These are phyloP conservation scores for Elasticomyces elasticus DNA, from an alignment of 495 filamentous ascomycete genomes.

Conservation along the genomic window DNA sequence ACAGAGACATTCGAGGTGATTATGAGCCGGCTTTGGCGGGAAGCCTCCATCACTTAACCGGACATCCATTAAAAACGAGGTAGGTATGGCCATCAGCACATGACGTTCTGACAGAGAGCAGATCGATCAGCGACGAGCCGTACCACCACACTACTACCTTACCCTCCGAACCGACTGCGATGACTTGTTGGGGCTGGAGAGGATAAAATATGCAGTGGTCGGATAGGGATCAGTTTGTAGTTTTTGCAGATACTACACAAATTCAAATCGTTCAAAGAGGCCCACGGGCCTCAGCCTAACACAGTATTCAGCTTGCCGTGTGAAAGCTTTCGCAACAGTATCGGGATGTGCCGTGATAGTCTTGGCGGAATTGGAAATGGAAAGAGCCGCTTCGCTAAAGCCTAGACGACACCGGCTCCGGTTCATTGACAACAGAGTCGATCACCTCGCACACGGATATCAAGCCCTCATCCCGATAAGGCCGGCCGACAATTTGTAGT, in stretches of 20 bases:
- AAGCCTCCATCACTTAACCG: no score
- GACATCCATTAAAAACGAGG: neutral
- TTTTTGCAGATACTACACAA: neutral
- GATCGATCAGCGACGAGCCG: neutral
- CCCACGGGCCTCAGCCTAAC: neutral
- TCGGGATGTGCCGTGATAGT: no score
- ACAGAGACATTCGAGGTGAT: no score
- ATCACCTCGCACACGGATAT: conserved; percentile 5
- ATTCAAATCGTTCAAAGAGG: neutral
- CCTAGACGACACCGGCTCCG: neutral
- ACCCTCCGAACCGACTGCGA: no score
- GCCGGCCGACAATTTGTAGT: conserved; percentile 10
- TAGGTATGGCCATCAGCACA: neutral
- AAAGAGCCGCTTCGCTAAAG: neutral
- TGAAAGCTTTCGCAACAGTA: no score
- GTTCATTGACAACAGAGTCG: conserved; percentile 7
- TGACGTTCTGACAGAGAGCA: neutral
- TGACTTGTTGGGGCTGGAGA: no score
- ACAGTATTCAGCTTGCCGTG: neutral
- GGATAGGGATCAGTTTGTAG: no score
- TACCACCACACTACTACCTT: no score
- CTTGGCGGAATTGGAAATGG: no score
- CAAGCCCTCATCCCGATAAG: conserved; percentile 3
- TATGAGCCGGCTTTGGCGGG: no score
- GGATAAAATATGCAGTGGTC: no score